Base-by-base conservation (phyloP, 257 asterid species). In the Eustoma russellianum region DNA sequence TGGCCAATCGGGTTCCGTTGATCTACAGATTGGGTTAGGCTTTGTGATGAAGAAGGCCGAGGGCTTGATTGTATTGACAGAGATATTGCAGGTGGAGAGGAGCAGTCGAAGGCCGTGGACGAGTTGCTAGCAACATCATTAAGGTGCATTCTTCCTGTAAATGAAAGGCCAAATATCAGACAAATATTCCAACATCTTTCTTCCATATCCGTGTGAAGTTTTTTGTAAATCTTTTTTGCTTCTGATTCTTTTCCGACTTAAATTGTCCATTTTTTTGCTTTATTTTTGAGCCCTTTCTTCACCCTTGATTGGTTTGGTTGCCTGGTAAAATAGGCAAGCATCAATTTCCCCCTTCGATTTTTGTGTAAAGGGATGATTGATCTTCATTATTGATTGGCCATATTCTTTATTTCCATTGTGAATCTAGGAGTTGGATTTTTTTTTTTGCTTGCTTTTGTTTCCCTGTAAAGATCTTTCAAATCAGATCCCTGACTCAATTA, bases 1-100 rank as follows among this genome's bases (percentile, higher is more conserved):
- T 0, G 94, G 95, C 11, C 94, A 81, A 30, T 73, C 98, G 0
- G 97, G 97, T 1, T 95, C 97, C 0, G 98, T 92, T 33, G 98
- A 92, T 77, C 89, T 92, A 85, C 95, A 2, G 98, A 92, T 55
- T 92, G 98, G 98, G 93, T 92, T 35, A 66, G 94, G 5, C 72
- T 92, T 9, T 88, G 94, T 44, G 89, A 85, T 68, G 84, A 74
- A 58, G 94, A 92, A 62, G 94, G 97, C 48, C 70, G 95, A 47
- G 93, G 90, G 30, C 74, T 82, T 94, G 98, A 92, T 55, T 92
- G 98, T 71, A 70, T 92, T 7, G 98, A 92, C 53, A 79, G 91
- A 50, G 95, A 83, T 61, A 83, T 92, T 33, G 79, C 94, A 5
- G 83, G 88, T 13, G 90, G 93, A 34, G 98, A 83, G 67, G 89